Base-by-base conservation (phyloP, 108 stramenopile species). In the Chaetoceros tenuissimus region DNA sequence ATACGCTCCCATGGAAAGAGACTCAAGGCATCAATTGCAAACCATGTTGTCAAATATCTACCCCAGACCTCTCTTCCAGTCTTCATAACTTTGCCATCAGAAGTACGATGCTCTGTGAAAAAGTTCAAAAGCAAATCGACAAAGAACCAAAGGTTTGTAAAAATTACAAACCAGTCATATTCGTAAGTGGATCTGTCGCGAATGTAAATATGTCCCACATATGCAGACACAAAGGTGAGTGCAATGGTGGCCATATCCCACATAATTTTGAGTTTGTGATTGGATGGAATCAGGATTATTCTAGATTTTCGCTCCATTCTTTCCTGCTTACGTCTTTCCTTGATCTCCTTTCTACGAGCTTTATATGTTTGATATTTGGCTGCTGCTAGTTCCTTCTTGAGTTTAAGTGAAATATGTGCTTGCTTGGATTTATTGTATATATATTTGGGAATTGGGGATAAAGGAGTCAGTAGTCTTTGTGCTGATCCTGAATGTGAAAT, bases 31-130 rank as follows among this genome's bases (percentile, higher is more conserved):
- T 92, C 89, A 56, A 92, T 67, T 27, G 80, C 70, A 63, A 92
- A 92, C 89, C 89, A 92, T 7, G 89, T 80, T 7, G 86, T 87
- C 28, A 92, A 67, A 63, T 92, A 92, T 27, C 84, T 63, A 13
- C 85, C 89, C 78, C 84, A 85, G 21, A 92, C 81, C n/a, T 73
- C 68, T 28, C 70, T 77, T 21, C 75, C 69, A 55, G 78, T 78
- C 31, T 69, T 54, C 28, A 84, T 69, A 3, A 87, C 67, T 28
- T 74, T 57, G 17, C 85, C 83, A 49, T 72, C 60, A 3, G 57
- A 58, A 0, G 79, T 83, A 50, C 76, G 83, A 43, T 84, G 82
- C 61, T 92, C 80, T 3, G 85, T 85, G 5, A 84, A 60, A 70
- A 92, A 92, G 43, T 92, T 92, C 66, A 87, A 69, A 16, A 87